Conservation (phyloP, 805 yeast species). For the Starmerella floris region DNA sequence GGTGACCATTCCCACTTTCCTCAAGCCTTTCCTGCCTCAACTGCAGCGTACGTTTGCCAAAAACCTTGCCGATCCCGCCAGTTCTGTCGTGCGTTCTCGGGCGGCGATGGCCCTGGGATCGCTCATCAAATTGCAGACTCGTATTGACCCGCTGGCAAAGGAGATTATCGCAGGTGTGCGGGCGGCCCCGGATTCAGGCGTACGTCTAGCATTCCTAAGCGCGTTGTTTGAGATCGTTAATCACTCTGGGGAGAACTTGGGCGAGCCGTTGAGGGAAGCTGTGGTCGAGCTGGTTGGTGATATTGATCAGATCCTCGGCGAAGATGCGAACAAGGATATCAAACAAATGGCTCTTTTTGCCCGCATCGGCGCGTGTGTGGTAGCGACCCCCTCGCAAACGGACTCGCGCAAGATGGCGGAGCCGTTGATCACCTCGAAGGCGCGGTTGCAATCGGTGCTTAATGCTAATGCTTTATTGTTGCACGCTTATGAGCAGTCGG, state of each 20-base stretch:
- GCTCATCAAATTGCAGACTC: slow-evolving; percentile 74
- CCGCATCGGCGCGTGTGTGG: slow-evolving; percentile 35
- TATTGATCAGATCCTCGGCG: slow-evolving; percentile 35
- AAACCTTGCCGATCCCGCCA: slow-evolving; percentile 65
- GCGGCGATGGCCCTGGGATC: slow-evolving; percentile 88
- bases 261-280: slow-evolving; percentile 54
- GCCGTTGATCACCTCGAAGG: slow-evolving; percentile 11
- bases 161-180: slow-evolving; percentile 68
- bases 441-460: slow-evolving; percentile 16
- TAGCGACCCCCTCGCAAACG: slow-evolving; percentile 32
- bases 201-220: slow-evolving; percentile 61
- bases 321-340: slow-evolving; percentile 30
- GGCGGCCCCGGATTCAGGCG: slow-evolving; percentile 53
- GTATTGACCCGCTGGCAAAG: slow-evolving; percentile 82
- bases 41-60: slow-evolving; percentile 93
- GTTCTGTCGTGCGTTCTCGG: slow-evolving; percentile 59
- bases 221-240: slow-evolving; percentile 72
- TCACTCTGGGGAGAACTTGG: slow-evolving; percentile 66
- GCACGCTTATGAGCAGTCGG: slow-evolving; percentile 22
- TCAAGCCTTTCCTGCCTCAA: slow-evolving; percentile 94
- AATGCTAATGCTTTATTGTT: slow-evolving; percentile 23
- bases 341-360: slow-evolving; percentile 19
- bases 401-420: slow-evolving; percentile 29
- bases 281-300: slow-evolving; percentile 64
- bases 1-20: slow-evolving; percentile 71